Percentiles rank a stretch among this genome's conserved stretches.
phyloP scores from a whole-genome alignment of 352 stramenopile species.

The Pythium aristosporum region DNA sequence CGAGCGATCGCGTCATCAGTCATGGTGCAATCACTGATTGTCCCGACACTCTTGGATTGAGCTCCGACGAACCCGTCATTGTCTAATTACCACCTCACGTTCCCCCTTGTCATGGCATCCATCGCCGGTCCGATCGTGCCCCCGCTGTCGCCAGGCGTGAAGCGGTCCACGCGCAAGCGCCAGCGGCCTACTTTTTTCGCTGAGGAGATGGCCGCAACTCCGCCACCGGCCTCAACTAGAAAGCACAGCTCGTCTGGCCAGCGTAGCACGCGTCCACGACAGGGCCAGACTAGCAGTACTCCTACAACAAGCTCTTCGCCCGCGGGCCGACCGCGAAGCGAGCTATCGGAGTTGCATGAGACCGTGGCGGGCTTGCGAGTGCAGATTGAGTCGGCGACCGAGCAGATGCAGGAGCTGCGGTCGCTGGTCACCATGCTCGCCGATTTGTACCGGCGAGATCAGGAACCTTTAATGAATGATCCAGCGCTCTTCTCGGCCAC shows the following conservation, averaged over 20 bases:
- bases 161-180: slow-evolving; percentile 30
- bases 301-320: neutral
- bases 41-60: no score
- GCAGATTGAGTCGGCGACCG: slow-evolving; percentile 22
- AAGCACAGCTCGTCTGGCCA: slow-evolving; percentile 9
- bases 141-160: slow-evolving; percentile 19
- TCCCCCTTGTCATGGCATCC: neutral
- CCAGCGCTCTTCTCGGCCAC: slow-evolving; percentile 5
- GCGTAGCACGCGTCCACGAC: slow-evolving; percentile 2
- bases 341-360: slow-evolving; percentile 22
- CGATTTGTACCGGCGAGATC: slow-evolving; percentile 16
- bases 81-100: slow-evolving; percentile 4
- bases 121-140: slow-evolving; percentile 15
- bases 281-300: neutral
- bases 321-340: neutral
- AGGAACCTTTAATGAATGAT: neutral
- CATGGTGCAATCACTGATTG: no score
- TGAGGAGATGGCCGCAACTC: slow-evolving; percentile 9
- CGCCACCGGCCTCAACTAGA: neutral
- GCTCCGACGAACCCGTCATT: neutral
- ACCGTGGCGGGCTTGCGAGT: slow-evolving; percentile 16
- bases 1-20: slow-evolving; percentile 14
- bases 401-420: slow-evolving; percentile 26
- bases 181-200: slow-evolving; percentile 23
- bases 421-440: slow-evolving; percentile 15